Evolutionary conservation across 805 yeast genomes (phyloP), one percentile per base, ranked within the genome.

Genomic region (Candida chilensis): DNA sequence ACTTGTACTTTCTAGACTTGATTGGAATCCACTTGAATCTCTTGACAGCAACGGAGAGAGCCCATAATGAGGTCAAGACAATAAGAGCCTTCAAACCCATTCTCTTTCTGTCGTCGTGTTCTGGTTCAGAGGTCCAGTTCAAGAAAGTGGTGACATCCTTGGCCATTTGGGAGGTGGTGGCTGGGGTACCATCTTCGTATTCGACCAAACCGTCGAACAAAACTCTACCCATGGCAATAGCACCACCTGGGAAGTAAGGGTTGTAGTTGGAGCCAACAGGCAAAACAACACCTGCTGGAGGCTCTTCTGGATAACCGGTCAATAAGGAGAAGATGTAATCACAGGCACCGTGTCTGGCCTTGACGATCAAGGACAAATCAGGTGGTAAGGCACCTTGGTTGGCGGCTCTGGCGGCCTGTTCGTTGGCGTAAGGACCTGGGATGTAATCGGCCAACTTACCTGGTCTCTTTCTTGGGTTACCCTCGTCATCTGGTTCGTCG

Each of bases 191-290:
- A 59, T 92, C 98, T 60, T 92, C 98, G 65, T 78, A 92, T 71
- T 92, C 98, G 41, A 92, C 98, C 53, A 92, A 72, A 43, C 85
- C 98, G 57, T 92, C 98, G 48, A 88, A 92, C 60, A 92, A 72
- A 36, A 90, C 97, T 70, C 98, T 84, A 56, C 85, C 97, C 98
- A 92, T 92, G 47, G 96, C 98, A 69, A 92, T 90, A 26, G 96
- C 74, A 44, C 98, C 97, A 67, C 97, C 97, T 59, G 98, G 97
- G 95, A 92, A 92, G 74, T 92, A 92, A 53, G 98, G 98, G 75
- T 92, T 92, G 69, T 92, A 92, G 79, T 92, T 92, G 39, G 94
- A 62, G 41, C 98, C 98, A 39, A 85, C 82, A 36, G 97, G 94
- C 48, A 92, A 71, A 31, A 60, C 71, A 37, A 85, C 96, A 70